Evolutionary conservation across 2,329 filamentous ascomycete species (phyloP), one percentile per base, ranked within the genome.

Genomic region (Diatrype stigma): DNA sequence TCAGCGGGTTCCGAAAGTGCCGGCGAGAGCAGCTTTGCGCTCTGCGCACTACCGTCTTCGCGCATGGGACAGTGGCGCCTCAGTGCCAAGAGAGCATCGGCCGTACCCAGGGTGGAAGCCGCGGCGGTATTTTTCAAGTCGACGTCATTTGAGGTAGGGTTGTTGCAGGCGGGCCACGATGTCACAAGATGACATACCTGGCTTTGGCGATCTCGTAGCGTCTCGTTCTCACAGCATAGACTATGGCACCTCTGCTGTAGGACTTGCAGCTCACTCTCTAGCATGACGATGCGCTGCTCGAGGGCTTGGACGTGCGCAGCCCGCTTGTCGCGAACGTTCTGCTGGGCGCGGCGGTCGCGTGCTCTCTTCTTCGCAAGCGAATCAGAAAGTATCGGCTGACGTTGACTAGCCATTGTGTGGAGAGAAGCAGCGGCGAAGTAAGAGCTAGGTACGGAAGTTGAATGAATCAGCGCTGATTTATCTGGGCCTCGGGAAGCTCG

Each of bases 271-370:
- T 48, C 45, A 14, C 28, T 38, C n/a, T 51, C 45, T 19, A 51
- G 45, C 6, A 46, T 42, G 38, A 26, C 19, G 16, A 45, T 51
- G 19, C 45, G 49, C 17, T 21, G 49, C 21, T 48, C 46, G n/a
- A 51, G 45, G 26, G 21, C 26, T 7, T 51, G 22, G 45, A 45
- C 32, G 5, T 48, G 22, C 22, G 45, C 49, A 28, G 28, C 30
- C 28, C 49, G 49, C 11, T 51, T 51, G 32, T 51, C 40, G 2
- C 49, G 49, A 14, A 48, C 38, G 26, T 51, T 48, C 46, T 51
- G 49, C 22, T 47, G 49, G 26, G 49, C 49, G 16, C 49, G 49
- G 8, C 49, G 49, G 16, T 47, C 49, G 38, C 49, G 45, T 28
- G 49, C 45, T 30, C 49, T 47, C 30, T 51, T 51, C 37, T 47